A percentile compares a stretch with the other conserved stretches of the same genome.
phyloP scores from a whole-genome alignment of 495 filamentous ascomycete genomes.

The Opeltia flavorubescens region DNA sequence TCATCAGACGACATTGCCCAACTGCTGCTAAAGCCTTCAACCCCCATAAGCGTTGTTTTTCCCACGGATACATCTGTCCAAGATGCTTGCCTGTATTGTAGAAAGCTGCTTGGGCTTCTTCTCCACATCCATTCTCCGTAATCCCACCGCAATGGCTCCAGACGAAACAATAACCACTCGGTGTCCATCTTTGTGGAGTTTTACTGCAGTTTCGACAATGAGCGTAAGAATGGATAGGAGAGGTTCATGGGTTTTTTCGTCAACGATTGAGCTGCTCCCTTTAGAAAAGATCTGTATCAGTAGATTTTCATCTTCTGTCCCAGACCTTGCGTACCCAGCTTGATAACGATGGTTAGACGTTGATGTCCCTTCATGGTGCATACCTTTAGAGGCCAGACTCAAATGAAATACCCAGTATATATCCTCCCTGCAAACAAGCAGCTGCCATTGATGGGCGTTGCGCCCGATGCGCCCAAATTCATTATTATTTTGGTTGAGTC shows the following conservation, averaged over 20 bases:
- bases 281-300: conserved; percentile 1
- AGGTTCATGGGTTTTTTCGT: conserved; percentile 95
- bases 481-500: background rate
- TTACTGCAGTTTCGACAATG: conserved; percentile 85
- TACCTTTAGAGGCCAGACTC: conserved; percentile 6
- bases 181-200: conserved; percentile 78
- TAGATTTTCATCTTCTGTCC: background rate
- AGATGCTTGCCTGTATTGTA: conserved; percentile 49
- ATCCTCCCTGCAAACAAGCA: no score
- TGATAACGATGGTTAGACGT: conserved; percentile 72
- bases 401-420: background rate
- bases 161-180: conserved; percentile 92
- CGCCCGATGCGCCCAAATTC: background rate
- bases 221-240: conserved; percentile 75
- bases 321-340: conserved; percentile 55
- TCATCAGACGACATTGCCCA: conserved; percentile 90
- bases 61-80: background rate
- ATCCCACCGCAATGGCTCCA: conserved; percentile 85
- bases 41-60: background rate
- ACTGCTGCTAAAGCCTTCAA: conserved; percentile 83
- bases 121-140: conserved; percentile 80
- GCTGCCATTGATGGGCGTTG: background rate
- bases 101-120: conserved; percentile 79
- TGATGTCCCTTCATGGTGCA: conserved; percentile 27
- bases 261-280: conserved; percentile 97